Base-by-base conservation (phyloP, 1,139 yeast genomes). In the Starmera stellimalicola region DNA sequence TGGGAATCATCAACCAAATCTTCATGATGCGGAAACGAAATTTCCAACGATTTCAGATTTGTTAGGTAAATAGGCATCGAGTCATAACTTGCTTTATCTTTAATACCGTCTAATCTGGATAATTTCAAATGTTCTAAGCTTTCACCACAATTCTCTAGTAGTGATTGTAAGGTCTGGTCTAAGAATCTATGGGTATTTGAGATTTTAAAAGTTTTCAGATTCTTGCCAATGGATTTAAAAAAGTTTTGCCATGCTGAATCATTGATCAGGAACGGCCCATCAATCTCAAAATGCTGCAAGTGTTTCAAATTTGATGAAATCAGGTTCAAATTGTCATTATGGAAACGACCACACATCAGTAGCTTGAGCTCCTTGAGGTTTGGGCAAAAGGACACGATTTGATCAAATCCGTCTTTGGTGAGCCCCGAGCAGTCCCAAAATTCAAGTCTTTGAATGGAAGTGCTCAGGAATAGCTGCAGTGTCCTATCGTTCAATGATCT, bases 381-480 rank as follows among this genome's bases (percentile, higher is more conserved):
- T 0, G 96, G 95, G 44, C 96, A 83, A 52, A 61, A 81, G 0
- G 94, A 67, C 0, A 88, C 88, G 29, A 91, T 74, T 44, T 76
- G 68, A 44, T 71, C 70, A 38, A 80, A 68, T 0, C 93, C 71
- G 42, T 73, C 80, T 27, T 70, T 67, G 23, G 73, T 73, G 20
- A 91, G 69, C 36, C 77, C 77, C 1, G 95, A 85, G 54, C 98
- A 91, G 58, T 91, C 98, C 91, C 95, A 85, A 41, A 91, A 75
- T 44, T 81, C 81, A 27, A 91, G 57, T 4, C 58, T 52, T 37
- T 59, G 69, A 34, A 76, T 55, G 15, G 68, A 63, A 0, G 85
- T 72, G 32, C 75, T 74, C 34, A 91, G 59, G 51, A 91, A 91
- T 32, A 91, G 61, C 32, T 75, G 62, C 51, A 88, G 55, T 0